These are phyloP conservation scores for Marchantia polymorpha DNA, from an alignment of 225 moss, liverwort and hornwort genomes.

Conservation along the genomic window DNA sequence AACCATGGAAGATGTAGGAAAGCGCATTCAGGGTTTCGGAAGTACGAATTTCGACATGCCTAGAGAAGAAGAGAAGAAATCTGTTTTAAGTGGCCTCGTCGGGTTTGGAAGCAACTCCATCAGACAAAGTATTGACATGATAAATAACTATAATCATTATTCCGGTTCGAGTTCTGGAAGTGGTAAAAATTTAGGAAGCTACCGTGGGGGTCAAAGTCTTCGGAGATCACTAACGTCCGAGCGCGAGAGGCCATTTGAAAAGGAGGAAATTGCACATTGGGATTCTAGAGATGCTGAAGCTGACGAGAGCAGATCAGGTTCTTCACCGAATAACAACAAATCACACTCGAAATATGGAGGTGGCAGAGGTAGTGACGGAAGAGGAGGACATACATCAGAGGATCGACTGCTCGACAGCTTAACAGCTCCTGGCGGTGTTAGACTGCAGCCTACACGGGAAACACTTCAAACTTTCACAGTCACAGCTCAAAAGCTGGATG, in stretches of 20 bases:
- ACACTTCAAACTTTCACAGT: constrained; percentile 72
- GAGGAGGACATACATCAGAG: constrained; percentile 51
- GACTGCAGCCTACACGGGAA: constrained; percentile 85
- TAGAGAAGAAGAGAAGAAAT: constrained; percentile 69
- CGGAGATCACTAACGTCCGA: constrained; percentile 48
- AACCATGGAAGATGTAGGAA: constrained; percentile 66
- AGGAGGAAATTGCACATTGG: constrained; percentile 34
- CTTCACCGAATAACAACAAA: constrained; percentile 47
- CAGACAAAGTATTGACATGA: constrained; percentile 69
- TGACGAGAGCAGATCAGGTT: constrained; percentile 28
- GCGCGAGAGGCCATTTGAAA: constrained; percentile 33
- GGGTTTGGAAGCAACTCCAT: constrained; percentile 81
- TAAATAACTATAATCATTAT: constrained; percentile 51
- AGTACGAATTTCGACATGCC: constrained; percentile 78
- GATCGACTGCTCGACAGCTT: constrained; percentile 79
- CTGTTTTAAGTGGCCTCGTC: constrained; percentile 76
- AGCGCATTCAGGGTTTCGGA: constrained; percentile 98
- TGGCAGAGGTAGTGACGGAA: constrained; percentile 56
- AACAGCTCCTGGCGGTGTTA: constrained; percentile 88
- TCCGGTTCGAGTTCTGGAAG: constrained; percentile 50
- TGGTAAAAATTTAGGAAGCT: constrained; percentile 43
- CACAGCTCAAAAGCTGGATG: constrained; percentile 68
- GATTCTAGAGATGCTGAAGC: constrained; percentile 38
- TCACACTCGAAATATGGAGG: constrained; percentile 44
- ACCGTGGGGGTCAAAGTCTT: constrained; percentile 37